phyloP scores from a whole-genome alignment of 257 asterid genomes.

The Datura wrightii region DNA sequence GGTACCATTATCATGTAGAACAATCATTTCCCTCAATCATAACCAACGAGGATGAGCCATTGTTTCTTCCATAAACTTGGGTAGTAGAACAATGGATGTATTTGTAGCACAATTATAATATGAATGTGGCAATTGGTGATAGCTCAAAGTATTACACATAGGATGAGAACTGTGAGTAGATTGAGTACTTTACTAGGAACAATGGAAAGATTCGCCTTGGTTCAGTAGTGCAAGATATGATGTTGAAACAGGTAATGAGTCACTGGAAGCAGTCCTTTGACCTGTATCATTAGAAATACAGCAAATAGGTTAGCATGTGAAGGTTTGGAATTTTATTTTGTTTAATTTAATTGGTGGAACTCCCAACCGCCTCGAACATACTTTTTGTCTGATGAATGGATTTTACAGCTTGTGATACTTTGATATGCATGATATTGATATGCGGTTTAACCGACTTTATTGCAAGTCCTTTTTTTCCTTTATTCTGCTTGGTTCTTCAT shows the following conservation, averaged over 20 bases:
- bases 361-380: neutral
- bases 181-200: neutral
- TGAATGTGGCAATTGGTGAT: neutral
- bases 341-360: neutral
- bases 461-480: neutral
- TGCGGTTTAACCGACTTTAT: neutral
- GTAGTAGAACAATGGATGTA: neutral
- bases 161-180: conserved; percentile 8
- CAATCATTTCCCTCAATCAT: neutral
- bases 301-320: neutral
- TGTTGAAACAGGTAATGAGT: neutral
- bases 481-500: neutral
- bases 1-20: neutral
- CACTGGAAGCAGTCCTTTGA: neutral
- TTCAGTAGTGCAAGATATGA: neutral
- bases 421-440: conserved; percentile 6
- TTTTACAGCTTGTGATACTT: conserved; percentile 1
- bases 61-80: neutral
- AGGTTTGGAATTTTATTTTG: too few relatives aligned
- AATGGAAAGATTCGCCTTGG: neutral
- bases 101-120: neutral
- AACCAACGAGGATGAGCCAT: neutral
- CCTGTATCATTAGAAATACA: neutral
- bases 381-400: neutral
- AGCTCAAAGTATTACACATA: neutral